Conservation (phyloP, 257 asterid genomes). For the Scutellaria galericulata region DNA sequence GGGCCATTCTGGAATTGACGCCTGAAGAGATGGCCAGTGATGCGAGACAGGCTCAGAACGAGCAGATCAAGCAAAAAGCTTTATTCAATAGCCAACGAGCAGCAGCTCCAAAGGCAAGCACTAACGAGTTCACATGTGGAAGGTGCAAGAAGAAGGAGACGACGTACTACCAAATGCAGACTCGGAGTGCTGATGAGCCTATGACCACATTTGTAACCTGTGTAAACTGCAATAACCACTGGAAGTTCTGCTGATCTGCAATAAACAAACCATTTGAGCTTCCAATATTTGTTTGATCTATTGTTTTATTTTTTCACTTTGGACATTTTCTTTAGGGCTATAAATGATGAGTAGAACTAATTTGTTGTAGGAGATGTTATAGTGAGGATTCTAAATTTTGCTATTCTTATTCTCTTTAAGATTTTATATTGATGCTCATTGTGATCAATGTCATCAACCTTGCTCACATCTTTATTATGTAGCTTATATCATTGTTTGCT, state of each 20-base stretch:
- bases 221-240: slow-evolving; percentile 79
- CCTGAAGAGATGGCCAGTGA: slow-evolving; percentile 97
- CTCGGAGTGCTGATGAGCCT: slow-evolving; percentile 97
- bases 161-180: slow-evolving; percentile 93
- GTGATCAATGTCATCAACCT: background rate
- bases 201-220: slow-evolving; percentile 96
- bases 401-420: background rate
- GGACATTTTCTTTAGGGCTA: slow-evolving; percentile 12
- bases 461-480: background rate
- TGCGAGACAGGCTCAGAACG: slow-evolving; percentile 67
- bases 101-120: slow-evolving; percentile 71
- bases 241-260: slow-evolving; percentile 77
- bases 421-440: background rate
- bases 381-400: slow-evolving; percentile 1
- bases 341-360: slow-evolving; percentile 16
- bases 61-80: slow-evolving; percentile 75
- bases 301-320: slow-evolving; percentile 40
- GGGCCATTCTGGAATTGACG: slow-evolving; percentile 49
- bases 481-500: background rate
- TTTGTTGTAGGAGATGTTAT: slow-evolving; percentile 28
- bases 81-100: slow-evolving; percentile 78
- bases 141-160: slow-evolving; percentile 83
- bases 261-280: too few relatives aligned
- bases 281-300: slow-evolving; percentile 3
- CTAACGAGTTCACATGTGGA: slow-evolving; percentile 73